A percentile compares a stretch with the other conserved stretches of the same genome.
Conservation (phyloP, 306 rosid genomes). For the Leucaena leucocephala region DNA sequence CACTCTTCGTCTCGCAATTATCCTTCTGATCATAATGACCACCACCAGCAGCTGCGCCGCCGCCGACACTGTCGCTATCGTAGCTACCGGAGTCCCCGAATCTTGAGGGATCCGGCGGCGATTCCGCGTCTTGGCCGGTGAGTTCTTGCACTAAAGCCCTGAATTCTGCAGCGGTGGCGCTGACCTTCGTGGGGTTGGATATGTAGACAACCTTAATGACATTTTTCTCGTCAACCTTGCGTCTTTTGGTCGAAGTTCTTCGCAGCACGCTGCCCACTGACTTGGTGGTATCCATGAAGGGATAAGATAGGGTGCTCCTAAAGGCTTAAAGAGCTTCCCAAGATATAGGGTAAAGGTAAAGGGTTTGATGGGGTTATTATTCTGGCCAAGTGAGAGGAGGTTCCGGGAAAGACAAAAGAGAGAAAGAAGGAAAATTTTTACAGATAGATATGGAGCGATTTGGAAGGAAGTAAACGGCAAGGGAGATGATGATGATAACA, state of each 20-base stretch:
- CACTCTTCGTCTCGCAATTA: slow-evolving; percentile 5
- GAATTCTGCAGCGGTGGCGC: slow-evolving; percentile 57
- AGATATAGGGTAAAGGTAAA: slow-evolving; percentile 1
- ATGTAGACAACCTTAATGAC: slow-evolving; percentile 72
- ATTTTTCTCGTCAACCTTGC: slow-evolving; percentile 34
- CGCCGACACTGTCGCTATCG: background rate
- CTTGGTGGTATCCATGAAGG: slow-evolving; percentile 42
- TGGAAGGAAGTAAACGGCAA: background rate
- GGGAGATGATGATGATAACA: background rate
- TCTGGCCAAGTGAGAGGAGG: background rate
- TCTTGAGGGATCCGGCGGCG: slow-evolving; percentile 57
- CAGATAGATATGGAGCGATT: background rate
- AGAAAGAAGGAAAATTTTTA: background rate
- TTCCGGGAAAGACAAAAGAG: slow-evolving; percentile 8
- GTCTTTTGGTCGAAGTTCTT: slow-evolving; percentile 38
- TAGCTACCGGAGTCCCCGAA: slow-evolving; percentile 2
- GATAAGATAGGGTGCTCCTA: background rate
- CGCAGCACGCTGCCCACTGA: slow-evolving; percentile 33
- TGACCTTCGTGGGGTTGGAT: slow-evolving; percentile 75
- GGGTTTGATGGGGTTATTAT: background rate
- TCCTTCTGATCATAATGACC: background rate
- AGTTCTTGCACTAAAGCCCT: slow-evolving; percentile 71
- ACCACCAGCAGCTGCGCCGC: background rate
- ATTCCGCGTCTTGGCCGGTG: slow-evolving; percentile 70
- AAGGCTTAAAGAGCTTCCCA: slow-evolving; percentile 7